A percentile compares a stretch with the other conserved stretches of the same genome.
These are phyloP conservation scores for Venturia carpophila DNA, from an alignment of 2,329 filamentous ascomycete genomes.

Conservation along the genomic window DNA sequence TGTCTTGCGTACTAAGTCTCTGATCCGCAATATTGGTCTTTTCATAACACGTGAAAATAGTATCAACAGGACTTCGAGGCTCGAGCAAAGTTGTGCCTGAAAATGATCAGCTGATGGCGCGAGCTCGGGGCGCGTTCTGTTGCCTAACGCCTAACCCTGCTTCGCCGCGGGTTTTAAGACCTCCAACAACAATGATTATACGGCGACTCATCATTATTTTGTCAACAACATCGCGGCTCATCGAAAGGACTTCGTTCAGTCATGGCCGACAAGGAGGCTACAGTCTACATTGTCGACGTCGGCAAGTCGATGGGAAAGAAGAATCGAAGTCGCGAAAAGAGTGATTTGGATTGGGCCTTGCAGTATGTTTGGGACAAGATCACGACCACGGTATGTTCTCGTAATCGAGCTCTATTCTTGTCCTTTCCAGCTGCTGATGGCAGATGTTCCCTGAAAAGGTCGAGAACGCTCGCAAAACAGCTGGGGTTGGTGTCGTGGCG, in stretches of 20 bases:
- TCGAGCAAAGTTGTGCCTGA: neutral
- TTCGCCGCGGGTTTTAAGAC: neutral
- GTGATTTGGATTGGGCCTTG: constrained; percentile 83
- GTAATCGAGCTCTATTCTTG: neutral
- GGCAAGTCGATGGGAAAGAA: constrained; percentile 74
- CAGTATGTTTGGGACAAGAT: constrained; percentile 94
- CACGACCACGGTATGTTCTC: constrained; percentile 57
- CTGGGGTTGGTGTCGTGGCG: constrained; percentile 70
- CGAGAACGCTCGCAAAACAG: constrained; percentile 63
- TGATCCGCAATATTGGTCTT: too few relatives aligned
- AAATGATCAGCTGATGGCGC: constrained; percentile 5
- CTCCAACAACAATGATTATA: neutral
- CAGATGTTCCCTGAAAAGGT: constrained; percentile 33
- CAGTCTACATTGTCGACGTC: constrained; percentile 84
- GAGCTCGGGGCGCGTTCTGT: neutral
- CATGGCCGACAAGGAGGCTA: constrained; percentile 92
- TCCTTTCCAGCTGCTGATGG: neutral
- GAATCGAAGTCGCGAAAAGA: constrained; percentile 62
- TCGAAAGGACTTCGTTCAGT: constrained; percentile 21
- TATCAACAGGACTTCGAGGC: too few relatives aligned
- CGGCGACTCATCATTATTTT: neutral
- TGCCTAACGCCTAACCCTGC: neutral
- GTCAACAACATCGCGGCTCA: neutral
- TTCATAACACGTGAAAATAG: too few relatives aligned
- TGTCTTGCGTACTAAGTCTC: too few relatives aligned